Percentiles rank a stretch among this genome's conserved stretches.
These are phyloP conservation scores for Aspergillus pseudoviridinutans DNA, from an alignment of 2,329 filamentous ascomycete species.

Conservation along the genomic window DNA sequence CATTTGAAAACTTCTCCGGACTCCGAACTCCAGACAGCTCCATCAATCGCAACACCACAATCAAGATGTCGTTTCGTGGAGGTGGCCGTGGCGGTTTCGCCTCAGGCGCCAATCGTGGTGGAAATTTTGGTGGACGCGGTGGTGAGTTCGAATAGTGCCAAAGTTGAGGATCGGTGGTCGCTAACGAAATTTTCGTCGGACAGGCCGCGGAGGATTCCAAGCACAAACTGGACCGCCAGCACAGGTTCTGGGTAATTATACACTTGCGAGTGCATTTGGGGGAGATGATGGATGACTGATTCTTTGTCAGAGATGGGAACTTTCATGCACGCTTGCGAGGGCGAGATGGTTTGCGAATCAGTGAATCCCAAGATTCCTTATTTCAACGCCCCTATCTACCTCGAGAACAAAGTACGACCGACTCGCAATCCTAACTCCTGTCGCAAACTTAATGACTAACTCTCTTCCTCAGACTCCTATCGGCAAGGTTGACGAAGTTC, in stretches of 20 bases:
- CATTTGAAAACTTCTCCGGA: constrained; percentile 38
- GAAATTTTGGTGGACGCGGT: constrained; percentile 40
- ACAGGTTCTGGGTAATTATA: constrained; percentile 52
- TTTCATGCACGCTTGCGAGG: constrained; percentile 92
- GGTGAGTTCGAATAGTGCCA: constrained; percentile 33
- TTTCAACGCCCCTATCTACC: constrained; percentile 98
- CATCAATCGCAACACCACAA: constrained; percentile 23
- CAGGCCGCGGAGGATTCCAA: constrained; percentile 60
- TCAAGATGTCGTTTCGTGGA: constrained; percentile 62
- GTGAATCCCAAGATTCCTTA: constrained; percentile 94
- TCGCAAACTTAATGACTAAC: constrained; percentile 13
- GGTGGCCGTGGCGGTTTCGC: constrained; percentile 49
- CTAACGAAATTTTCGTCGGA: constrained; percentile 36
- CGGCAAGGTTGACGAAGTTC: constrained; percentile 96
- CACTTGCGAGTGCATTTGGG: constrained; percentile 1
- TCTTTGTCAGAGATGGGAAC: constrained; percentile 72
- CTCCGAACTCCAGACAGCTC: constrained; percentile 19
- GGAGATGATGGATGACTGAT: constrained; percentile 27
- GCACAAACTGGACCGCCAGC: constrained; percentile 58
- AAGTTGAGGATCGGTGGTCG: constrained; percentile 7
- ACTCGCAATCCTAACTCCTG: not conserved
- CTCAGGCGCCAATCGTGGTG: constrained; percentile 52
- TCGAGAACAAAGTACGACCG: constrained; percentile 82
- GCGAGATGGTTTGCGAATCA: constrained; percentile 96
- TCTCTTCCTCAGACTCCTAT: constrained; percentile 61